These are phyloP conservation scores for Talaromyces amestolkiae DNA, from an alignment of 2,329 filamentous ascomycete genomes.

Conservation along the genomic window DNA sequence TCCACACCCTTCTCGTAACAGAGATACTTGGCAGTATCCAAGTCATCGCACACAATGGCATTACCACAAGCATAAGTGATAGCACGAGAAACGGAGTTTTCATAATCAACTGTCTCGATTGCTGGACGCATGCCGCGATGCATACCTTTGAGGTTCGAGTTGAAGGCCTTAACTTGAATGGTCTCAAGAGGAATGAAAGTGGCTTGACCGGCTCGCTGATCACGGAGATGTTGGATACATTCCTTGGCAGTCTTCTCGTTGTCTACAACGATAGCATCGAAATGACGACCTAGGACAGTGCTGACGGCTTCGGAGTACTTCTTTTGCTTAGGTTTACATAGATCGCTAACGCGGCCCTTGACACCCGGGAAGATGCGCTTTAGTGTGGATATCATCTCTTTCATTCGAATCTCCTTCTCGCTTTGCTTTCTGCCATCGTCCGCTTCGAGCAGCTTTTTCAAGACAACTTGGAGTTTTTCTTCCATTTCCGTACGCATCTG, in stretches of 20 bases:
- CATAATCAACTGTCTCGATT: constrained; percentile 95
- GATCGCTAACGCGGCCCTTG: constrained; percentile 80
- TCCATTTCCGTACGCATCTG: constrained; percentile 85
- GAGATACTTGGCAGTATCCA: constrained; percentile 82
- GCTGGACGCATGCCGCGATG: constrained; percentile 79
- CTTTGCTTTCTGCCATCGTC: constrained; percentile 83
- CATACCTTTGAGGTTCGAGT: constrained; percentile 86
- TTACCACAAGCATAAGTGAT: constrained; percentile 95
- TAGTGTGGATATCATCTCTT: constrained; percentile 79
- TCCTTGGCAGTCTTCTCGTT: constrained; percentile 91
- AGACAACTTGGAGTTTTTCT: constrained; percentile 80
- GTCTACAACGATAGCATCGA: constrained; percentile 92
- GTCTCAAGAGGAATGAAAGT: constrained; percentile 97
- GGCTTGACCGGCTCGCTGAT: constrained; percentile 80
- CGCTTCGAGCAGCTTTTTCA: constrained; percentile 77
- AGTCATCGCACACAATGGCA: constrained; percentile 86
- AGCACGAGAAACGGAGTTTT: constrained; percentile 80
- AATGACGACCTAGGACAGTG: constrained; percentile 86
- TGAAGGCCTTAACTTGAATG: constrained; percentile 89
- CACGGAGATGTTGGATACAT: constrained; percentile 90
- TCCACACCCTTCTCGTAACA: constrained; percentile 81
- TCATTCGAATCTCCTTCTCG: constrained; percentile 73
- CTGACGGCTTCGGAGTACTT: constrained; percentile 93
- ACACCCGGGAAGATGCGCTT: constrained; percentile 92
- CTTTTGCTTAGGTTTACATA: constrained; percentile 95